A percentile compares a stretch with the other conserved stretches of the same genome.
Evolutionary conservation across 257 asterid species (phyloP).

Genomic region (Solanum etuberosum): DNA sequence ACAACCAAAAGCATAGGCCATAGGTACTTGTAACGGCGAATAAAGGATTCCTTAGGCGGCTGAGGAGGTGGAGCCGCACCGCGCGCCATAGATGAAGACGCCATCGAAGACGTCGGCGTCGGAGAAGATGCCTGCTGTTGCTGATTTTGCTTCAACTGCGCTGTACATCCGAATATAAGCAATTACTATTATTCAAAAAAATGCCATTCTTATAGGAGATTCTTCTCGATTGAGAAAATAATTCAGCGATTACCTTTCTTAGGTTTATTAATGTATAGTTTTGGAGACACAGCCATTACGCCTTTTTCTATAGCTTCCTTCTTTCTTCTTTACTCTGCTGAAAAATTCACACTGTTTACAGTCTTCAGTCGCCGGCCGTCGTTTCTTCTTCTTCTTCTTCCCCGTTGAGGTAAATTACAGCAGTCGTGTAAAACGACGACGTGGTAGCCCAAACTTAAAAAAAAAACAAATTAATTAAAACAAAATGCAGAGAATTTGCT

Average conservation of each 20-base stretch:
- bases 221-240: background rate
- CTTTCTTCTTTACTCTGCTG: background rate
- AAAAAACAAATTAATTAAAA: background rate
- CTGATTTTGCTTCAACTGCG: conserved; percentile 41
- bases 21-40: conserved; percentile 59
- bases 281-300: conserved; percentile 48
- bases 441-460: background rate
- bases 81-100: conserved; percentile 22
- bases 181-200: background rate
- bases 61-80: conserved; percentile 28
- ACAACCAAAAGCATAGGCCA: conserved; percentile 72
- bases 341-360: background rate
- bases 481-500: background rate
- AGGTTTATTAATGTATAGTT: conserved; percentile 51
- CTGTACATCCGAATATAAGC: background rate
- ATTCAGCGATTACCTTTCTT: conserved; percentile 34
- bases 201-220: background rate
- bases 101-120: conserved; percentile 17
- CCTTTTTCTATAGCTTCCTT: background rate
- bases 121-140: conserved; percentile 18
- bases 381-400: background rate
- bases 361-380: background rate
- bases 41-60: conserved; percentile 49
- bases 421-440: background rate
- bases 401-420: background rate